Evolutionary conservation across 805 yeast species (phyloP), one percentile per base, ranked within the genome.

Genomic region (Zygoascus ofunaensis): DNA sequence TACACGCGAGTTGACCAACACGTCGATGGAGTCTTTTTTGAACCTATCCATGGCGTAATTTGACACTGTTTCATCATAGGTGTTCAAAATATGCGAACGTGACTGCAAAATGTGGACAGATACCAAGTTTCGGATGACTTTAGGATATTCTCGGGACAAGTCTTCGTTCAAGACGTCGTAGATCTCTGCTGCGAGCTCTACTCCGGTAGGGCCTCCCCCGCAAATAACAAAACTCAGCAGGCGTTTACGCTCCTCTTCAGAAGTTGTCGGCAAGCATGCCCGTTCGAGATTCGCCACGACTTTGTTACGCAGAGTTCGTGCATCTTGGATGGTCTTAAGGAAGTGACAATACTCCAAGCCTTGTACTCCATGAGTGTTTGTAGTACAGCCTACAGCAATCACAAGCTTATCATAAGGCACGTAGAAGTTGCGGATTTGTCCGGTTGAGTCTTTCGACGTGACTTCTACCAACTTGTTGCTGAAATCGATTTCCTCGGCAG

Each of bases 121-220:
- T 23, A 80, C 71, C 49, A 76, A 74, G 55, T 78, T 81, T 61
- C 82, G 69, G 39, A 80, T 61, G 40, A 79, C 67, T 53, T 70
- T 70, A 45, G 86, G 86, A 61, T 74, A 80, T 42, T 68, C 60
- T 45, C 71, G 68, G 37, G 71, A 67, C 53, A 80, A 61, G 57
- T 80, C 86, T 59, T 80, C 85, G 56, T 79, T 78, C 57, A 80
- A 64, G 53, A 80, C 59, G 55, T 80, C 87, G 52, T 67, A 78
- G 23, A 80, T 73, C 60, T 80, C 87, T 26, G 86, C 83, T 24
- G 87, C 43, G 19, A 41, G 43, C 30, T 48, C 51, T 51, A 89
- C 96, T 70, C 97, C 97, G 37, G 97, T 89, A 62, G 97, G 97
- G 52, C 97, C 97, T 66, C 97, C 97, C 59, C 97, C 97, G 54